Evolutionary conservation across 352 stramenopile species (phyloP).

Genomic region (Phytophthora sansomeana): DNA sequence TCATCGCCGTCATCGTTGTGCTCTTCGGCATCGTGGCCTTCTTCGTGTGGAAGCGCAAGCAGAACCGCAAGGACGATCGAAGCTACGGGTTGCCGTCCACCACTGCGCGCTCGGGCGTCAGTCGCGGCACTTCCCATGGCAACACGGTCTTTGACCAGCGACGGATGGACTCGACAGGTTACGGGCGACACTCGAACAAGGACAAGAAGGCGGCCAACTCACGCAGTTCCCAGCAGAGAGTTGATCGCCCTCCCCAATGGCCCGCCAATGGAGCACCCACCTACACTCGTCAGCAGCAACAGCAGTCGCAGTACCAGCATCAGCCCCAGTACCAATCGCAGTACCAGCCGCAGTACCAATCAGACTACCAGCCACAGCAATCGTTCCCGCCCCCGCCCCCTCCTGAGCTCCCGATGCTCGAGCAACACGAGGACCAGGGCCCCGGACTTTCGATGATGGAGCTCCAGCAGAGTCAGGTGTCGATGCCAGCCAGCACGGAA

Average conservation of each 20-base stretch:
- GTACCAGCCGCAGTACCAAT: slow-evolving; percentile 11
- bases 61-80: slow-evolving; percentile 34
- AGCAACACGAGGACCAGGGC: slow-evolving; percentile 30
- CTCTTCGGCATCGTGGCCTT: slow-evolving; percentile 57
- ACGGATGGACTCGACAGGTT: slow-evolving; percentile 31
- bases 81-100: slow-evolving; percentile 26
- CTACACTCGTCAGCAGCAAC: slow-evolving; percentile 39
- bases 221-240: slow-evolving; percentile 11
- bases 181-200: slow-evolving; percentile 22
- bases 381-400: slow-evolving; percentile 36
- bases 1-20: slow-evolving; percentile 56
- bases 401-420: slow-evolving; percentile 37
- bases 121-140: slow-evolving; percentile 17
- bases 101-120: slow-evolving; percentile 24
- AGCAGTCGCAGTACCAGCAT: slow-evolving; percentile 27
- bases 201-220: slow-evolving; percentile 19
- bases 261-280: slow-evolving; percentile 36
- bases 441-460: slow-evolving; percentile 42
- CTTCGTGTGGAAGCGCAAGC: slow-evolving; percentile 63
- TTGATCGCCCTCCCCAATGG: slow-evolving; percentile 37
- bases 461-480: slow-evolving; percentile 37
- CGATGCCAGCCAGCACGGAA: slow-evolving; percentile 23
- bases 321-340: slow-evolving; percentile 17
- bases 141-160: slow-evolving; percentile 26
- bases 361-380: slow-evolving; percentile 20